These are phyloP conservation scores for Pythium monospermum DNA, from an alignment of 352 stramenopile species.

Conservation along the genomic window DNA sequence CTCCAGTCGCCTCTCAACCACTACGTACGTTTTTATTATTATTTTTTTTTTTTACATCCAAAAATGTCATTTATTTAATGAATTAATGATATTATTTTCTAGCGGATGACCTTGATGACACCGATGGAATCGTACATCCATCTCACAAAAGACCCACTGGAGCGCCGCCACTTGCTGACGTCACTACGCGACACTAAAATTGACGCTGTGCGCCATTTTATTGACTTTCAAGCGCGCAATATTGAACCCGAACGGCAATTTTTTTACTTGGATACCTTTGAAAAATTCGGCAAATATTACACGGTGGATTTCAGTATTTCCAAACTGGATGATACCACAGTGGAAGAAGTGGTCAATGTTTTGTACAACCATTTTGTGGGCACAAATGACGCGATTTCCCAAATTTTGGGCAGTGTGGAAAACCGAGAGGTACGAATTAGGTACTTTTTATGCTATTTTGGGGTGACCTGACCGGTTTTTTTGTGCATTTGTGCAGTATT, in stretches of 20 bases:
- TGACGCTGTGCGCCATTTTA: slow-evolving; percentile 30
- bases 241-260: slow-evolving; percentile 53
- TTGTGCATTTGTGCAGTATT: slow-evolving; percentile 32
- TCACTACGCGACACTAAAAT: slow-evolving; percentile 49
- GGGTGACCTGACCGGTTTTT: not conserved
- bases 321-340: slow-evolving; percentile 34
- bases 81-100: not conserved
- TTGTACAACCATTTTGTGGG: slow-evolving; percentile 60
- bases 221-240: slow-evolving; percentile 40
- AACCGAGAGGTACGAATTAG: slow-evolving; percentile 36
- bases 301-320: slow-evolving; percentile 64
- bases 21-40: slow-evolving; percentile 33
- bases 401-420: slow-evolving; percentile 47
- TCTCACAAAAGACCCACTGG: slow-evolving; percentile 30
- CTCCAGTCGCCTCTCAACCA: slow-evolving; percentile 42
- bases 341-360: slow-evolving; percentile 39
- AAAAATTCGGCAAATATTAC: slow-evolving; percentile 65
- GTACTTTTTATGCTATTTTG: not conserved
- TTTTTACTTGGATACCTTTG: slow-evolving; percentile 63
- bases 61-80: not conserved
- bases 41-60: not conserved
- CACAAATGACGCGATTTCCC: slow-evolving; percentile 43
- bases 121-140: slow-evolving; percentile 65
- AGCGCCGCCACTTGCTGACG: slow-evolving; percentile 36
- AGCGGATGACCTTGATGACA: slow-evolving; percentile 60